These are phyloP conservation scores for Umbelopsis vinacea DNA, from an alignment of 192 early-diverging fungal genomes.

Conservation along the genomic window DNA sequence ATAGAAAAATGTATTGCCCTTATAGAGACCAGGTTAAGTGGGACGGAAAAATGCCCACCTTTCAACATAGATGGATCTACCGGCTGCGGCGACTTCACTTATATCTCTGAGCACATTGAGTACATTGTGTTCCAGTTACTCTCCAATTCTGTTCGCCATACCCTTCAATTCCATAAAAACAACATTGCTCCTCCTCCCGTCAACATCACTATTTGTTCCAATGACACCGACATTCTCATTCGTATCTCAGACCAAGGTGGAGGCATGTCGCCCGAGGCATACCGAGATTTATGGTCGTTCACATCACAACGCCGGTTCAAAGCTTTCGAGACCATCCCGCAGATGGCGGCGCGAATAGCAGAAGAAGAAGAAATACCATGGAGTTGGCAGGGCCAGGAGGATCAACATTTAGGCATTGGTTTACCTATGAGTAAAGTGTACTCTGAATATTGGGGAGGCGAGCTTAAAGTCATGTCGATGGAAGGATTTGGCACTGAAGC, in stretches of 20 bases:
- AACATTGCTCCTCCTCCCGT: constrained; percentile 67
- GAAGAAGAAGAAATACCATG: constrained; percentile 33
- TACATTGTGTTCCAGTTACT: constrained; percentile 93
- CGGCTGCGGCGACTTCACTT: constrained; percentile 61
- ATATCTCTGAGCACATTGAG: constrained; percentile 94
- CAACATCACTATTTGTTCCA: constrained; percentile 80
- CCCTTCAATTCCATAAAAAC: constrained; percentile 59
- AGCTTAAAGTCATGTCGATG: constrained; percentile 77
- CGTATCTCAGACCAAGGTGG: constrained; percentile 95
- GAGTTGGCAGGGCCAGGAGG: constrained; percentile 17
- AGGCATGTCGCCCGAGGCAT: constrained; percentile 63
- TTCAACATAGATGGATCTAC: constrained; percentile 73
- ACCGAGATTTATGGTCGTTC: constrained; percentile 33
- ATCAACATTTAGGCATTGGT: constrained; percentile 78
- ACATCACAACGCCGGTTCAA: constrained; percentile 59
- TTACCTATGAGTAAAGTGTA: constrained; percentile 90
- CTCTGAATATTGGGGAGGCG: constrained; percentile 95
- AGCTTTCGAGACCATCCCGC: constrained; percentile 75
- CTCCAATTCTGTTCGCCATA: constrained; percentile 82
- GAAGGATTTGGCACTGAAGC: constrained; percentile 92
- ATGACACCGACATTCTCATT: constrained; percentile 78
- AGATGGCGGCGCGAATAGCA: constrained; percentile 76
- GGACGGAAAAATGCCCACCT: constrained; percentile 9
- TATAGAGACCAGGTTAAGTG: constrained; percentile 41
- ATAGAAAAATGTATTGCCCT: constrained; percentile 30